Evolutionary conservation across 108 stramenopile genomes (phyloP).

Genomic region (Skeletonema tropicum): DNA sequence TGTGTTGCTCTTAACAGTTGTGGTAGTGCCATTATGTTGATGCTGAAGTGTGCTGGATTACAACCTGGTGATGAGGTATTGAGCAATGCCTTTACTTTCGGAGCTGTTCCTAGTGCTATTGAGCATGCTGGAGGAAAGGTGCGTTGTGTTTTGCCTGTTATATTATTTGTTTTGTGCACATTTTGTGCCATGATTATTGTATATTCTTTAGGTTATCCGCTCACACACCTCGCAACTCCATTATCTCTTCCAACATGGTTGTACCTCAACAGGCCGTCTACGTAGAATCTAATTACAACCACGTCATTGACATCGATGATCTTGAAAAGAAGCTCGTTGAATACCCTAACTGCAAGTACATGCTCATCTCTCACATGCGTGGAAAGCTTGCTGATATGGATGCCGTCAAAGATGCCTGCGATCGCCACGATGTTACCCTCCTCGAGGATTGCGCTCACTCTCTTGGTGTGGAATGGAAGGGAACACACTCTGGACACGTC

Average conservation of each 20-base stretch:
- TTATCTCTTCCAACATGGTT: background rate
- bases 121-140: constrained; percentile 84
- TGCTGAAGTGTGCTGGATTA: constrained; percentile 80
- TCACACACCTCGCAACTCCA: background rate
- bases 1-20: constrained; percentile 88
- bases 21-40: constrained; percentile 86
- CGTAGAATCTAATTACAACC: constrained; percentile 81
- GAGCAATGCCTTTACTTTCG: constrained; percentile 91
- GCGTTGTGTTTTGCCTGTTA: background rate
- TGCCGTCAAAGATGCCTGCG: constrained; percentile 70
- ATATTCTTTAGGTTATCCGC: background rate
- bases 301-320: constrained; percentile 82
- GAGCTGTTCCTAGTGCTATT: constrained; percentile 83
- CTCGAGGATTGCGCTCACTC: constrained; percentile 92
- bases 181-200: background rate
- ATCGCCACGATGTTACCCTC: constrained; percentile 66
- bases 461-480: constrained; percentile 81
- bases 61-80: constrained; percentile 86
- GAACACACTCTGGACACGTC: constrained; percentile 84
- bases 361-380: constrained; percentile 92
- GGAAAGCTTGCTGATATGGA: constrained; percentile 92
- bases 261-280: constrained; percentile 63
- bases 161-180: too few relatives aligned
- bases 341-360: constrained; percentile 78
- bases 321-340: constrained; percentile 78